Evolutionary conservation across 108 stramenopile genomes (phyloP), one percentile per base, ranked within the genome.

Genomic region (Bacterosira constricta): DNA sequence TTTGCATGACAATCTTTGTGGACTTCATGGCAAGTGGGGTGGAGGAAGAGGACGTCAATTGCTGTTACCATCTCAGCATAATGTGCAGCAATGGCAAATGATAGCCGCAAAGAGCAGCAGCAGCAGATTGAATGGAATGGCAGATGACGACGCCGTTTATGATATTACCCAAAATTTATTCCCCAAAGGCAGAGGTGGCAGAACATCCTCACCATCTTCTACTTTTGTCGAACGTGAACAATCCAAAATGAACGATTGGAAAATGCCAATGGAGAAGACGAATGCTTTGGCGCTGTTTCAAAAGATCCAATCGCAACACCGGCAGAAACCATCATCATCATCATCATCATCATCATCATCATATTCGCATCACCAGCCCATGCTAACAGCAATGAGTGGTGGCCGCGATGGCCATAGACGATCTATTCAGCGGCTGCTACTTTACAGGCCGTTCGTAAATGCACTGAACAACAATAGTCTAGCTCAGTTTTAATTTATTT

Each of bases 201-300:
- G 45, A 17, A 20, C 63, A 34, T 60, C 35, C 18, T 37, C 42
- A 0, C 31, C 10, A 18, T 31, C 61, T 6, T 66, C 65, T 4
- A 25, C 66, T n/a, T 67, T 67, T n/a, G 6, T 3, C 10, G 56
- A 69, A 15, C 13, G 20, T 4, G 68, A 69, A 58, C 38, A 45
- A 41, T 69, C 68, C n/a, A 56, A 69, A 35, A 69, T 69, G 68
- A 69, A 69, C 29, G 57, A 32, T 10, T 56, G 68, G 11, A 42
- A 42, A 42, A n/a, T 2, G 9, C 6, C 15, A 42, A 2, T n/a
- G n/a, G 41, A 42, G n/a, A n/a, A 42, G 12, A 12, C 15, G 9
- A 5, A 37, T 42, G 41, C 41, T n/a, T 42, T n/a, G 4, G 41
- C 41, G 12, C 41, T 42, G 2, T 42, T n/a, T 42, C 41, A 42